Base-by-base conservation (phyloP, 176 grass and related monocot species). In the Ensete glaucum region DNA sequence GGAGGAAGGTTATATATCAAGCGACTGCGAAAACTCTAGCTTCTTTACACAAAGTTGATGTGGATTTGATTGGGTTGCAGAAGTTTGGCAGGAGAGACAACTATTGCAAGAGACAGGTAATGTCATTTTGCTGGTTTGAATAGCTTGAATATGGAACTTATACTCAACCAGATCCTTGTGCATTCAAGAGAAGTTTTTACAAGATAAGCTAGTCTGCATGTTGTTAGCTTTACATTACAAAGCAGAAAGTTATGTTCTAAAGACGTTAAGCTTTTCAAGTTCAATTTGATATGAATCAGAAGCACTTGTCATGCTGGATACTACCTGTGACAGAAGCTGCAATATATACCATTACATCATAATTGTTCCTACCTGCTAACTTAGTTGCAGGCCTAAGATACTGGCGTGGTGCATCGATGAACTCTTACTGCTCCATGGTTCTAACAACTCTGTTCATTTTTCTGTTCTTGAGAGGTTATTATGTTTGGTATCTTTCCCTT, bases 51-150 rank as follows among this genome's bases (percentile, higher is more conserved):
- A 89, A 80, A 82, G 82, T 94, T 79, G 80, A 99, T 75, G 82
- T 86, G 1, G 65, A 85, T 85, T 72, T 59, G 19, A 77, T 94
- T 80, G 95, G 90, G 64, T 74, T 99, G 74, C 90, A 99, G 43
- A 99, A 94, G 69, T 91, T 84, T 67, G 88, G 95, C 26, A 90
- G 76, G 82, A 80, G 90, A 82, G 95, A 99, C 25, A 94, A 99
- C 62, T 99, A 99, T 68, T 99, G 95, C 82, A 99, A 86, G 84
- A 89, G 90, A 93, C 90, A 99, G 85, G 90, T 98, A 78, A 14
- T 69, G 79, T 69, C 67, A 16, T 72, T 24, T 69, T n/a, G 11
- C 56, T 69, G 60, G 34, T 48, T 48, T 57, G 1, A 43, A 57
- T 67, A 53, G 16, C 6, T 55, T 68, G 15, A 54, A 16, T 54